Base-by-base conservation (phyloP, 2,329 filamentous ascomycete species). In the Botrytis paeoniae region DNA sequence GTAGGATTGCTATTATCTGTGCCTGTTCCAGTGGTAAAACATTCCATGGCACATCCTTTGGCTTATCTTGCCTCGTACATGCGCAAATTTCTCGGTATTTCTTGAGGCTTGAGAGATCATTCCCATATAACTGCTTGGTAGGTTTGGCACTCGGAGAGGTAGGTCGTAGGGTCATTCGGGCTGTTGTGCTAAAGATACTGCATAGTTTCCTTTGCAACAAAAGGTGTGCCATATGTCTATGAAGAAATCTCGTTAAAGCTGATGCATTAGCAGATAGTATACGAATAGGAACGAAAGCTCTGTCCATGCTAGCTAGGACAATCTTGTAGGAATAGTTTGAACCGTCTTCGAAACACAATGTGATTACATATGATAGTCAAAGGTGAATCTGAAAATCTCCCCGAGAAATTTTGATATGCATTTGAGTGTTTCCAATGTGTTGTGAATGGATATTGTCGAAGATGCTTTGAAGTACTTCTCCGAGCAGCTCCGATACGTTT, bases 251-350 rank as follows among this genome's bases (percentile, higher is more conserved):
- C 37, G 25, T 62, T 2, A n/a, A 0, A 41, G 29, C n/a, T 16
- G 61, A 3, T 41, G 0, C 16, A n/a, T 63, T 29, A n/a, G 8
- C 18, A 9, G 9, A 43, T 20, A 4, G 4, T 51, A 16, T 54
- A n/a, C 12, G 12, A 12, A 54, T 3, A 1, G 25, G 4, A 39
- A 63, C n/a, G 29, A 62, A 9, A 20, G 0, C 8, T 0, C 5
- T 43, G 14, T 18, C 16, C 1, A 12, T 29, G 9, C 7, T 29
- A 9, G 3, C 20, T 20, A 1, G 4, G 16, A 43, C 4, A 63
- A 9, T 3, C 4, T 14, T 18, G n/a, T 7, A 18, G n/a, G 16
- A 39, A 22, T 29, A 29, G 39, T 43, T 63, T 61, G 18, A 4
- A 12, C 25, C 3, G 25, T 18, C 14, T 41, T 29, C 4, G 37